A percentile compares a stretch with the other conserved stretches of the same genome.
Conservation (phyloP, 2,329 filamentous ascomycete genomes). For the Pestalotiopsis sp. region DNA sequence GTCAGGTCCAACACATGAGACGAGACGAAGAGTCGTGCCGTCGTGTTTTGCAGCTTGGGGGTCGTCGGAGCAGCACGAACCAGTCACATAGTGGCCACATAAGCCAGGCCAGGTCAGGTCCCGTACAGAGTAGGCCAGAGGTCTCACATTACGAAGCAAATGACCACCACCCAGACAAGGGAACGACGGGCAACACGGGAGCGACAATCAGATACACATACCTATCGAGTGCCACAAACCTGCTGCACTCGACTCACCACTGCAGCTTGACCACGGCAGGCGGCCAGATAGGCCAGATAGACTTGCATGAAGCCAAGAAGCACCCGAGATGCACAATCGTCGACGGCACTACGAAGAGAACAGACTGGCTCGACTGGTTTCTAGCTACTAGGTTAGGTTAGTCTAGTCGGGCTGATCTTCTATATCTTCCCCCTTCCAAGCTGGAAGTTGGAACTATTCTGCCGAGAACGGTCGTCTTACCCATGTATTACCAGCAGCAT, state of each 20-base stretch:
- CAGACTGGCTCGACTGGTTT: not conserved
- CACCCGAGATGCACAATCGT: not conserved
- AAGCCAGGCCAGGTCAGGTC: not conserved
- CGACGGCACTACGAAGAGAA: not conserved
- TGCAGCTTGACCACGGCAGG: not conserved
- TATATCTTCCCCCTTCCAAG: not conserved
- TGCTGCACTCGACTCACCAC: not conserved
- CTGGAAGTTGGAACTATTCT: not conserved
- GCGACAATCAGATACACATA: not conserved
- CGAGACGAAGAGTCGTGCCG: not conserved
- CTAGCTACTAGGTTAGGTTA: not conserved
- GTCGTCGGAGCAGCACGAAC: not conserved
- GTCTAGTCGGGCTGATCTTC: not conserved
- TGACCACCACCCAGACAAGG: not conserved
- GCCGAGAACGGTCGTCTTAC: not conserved
- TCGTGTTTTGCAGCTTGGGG: not conserved
- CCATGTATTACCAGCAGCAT: not conserved
- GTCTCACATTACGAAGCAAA: not conserved
- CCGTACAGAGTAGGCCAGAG: not conserved
- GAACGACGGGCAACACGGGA: not conserved
- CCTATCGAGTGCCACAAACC: not conserved
- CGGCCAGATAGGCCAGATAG: not conserved
- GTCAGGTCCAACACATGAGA: not conserved
- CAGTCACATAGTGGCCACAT: not conserved
- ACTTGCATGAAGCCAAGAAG: conserved; percentile 8